Base-by-base conservation (phyloP, 1,284 basidiomycete genomes). In the Naganishia cerealis region DNA sequence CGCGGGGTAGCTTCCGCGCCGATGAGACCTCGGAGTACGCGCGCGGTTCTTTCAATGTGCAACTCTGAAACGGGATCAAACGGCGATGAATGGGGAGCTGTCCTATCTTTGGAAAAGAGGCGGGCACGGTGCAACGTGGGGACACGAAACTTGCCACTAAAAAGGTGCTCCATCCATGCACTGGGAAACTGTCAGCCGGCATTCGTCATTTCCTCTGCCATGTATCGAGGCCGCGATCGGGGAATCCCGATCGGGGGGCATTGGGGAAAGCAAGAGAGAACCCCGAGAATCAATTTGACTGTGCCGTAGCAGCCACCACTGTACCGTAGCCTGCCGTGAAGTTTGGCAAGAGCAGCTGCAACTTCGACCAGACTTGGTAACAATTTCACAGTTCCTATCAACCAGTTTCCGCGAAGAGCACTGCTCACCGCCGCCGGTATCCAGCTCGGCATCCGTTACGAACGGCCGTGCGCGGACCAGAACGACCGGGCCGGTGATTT, bases 31-130 rank as follows among this genome's bases (percentile, higher is more conserved):
- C 59, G 29, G n/a, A 42, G 48, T n/a, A 21, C 46, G 46, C 21
- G n/a, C 46, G 50, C 24, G 46, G 29, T 40, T 26, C 36, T 39
- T 29, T 43, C 40, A 29, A 58, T 58, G 57, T 58, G 48, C 33
- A 38, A 5, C 16, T 52, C n/a, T 39, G 59, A 62, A 62, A 62
- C 59, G 59, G 59, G 59, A 62, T 52, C 59, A 62, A 62, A 62
- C 26, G 33, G 26, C 59, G 59, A 56, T 12, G 55, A 16, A 26
- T 39, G 36, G n/a, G 21, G 39, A 16, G 29, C 33, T 36, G 54
- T 9, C 33, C 18, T 46, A 46, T 15, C 43, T 18, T 46, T 1
- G 43, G 43, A 46, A 18, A 2, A 18, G 16, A 46, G 43, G n/a
- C 15, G 18, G 7, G 15, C 2, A 46, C 7, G 7, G 7, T 18